Evolutionary conservation across 2,329 filamentous ascomycete genomes (phyloP).

Genomic region (Phialophora chinensis): DNA sequence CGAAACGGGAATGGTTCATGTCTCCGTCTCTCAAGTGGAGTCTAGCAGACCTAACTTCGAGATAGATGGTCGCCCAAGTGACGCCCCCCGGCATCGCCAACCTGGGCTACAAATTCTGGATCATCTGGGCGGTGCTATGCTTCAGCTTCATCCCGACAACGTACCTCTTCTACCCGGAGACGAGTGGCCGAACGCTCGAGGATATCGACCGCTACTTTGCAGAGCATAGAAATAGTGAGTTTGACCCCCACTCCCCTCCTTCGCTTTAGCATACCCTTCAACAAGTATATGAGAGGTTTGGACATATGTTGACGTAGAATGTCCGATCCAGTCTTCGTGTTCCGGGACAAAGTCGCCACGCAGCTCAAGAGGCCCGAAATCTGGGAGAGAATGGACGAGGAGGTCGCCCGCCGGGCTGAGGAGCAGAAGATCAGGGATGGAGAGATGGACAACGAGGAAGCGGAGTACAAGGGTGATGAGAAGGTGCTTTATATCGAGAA

Average conservation of each 20-base stretch:
- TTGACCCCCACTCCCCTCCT: neutral
- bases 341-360: slow-evolving; percentile 36
- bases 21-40: neutral
- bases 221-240: slow-evolving; percentile 28
- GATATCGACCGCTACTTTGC: slow-evolving; percentile 45
- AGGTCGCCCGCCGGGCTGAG: slow-evolving; percentile 25
- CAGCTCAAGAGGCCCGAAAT: slow-evolving; percentile 34
- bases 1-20: neutral
- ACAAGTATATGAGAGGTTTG: neutral
- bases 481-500: slow-evolving; percentile 29
- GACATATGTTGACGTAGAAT: neutral
- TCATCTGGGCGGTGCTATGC: slow-evolving; percentile 43
- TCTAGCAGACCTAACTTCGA: neutral
- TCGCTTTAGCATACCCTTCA: neutral
- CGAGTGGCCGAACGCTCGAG: slow-evolving; percentile 42
- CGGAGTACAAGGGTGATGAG: slow-evolving; percentile 16
- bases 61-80: slow-evolving; percentile 43
- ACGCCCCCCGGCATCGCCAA: slow-evolving; percentile 44
- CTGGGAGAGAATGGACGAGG: slow-evolving; percentile 31
- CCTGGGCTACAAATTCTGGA: slow-evolving; percentile 44
- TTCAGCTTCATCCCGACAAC: slow-evolving; percentile 42
- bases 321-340: slow-evolving; percentile 24
- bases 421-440: slow-evolving; percentile 29
- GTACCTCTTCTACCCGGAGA: slow-evolving; percentile 46
- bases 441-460: slow-evolving; percentile 16